Base-by-base conservation (phyloP, 345 rosid species). In the Aurinia saxatilis region DNA sequence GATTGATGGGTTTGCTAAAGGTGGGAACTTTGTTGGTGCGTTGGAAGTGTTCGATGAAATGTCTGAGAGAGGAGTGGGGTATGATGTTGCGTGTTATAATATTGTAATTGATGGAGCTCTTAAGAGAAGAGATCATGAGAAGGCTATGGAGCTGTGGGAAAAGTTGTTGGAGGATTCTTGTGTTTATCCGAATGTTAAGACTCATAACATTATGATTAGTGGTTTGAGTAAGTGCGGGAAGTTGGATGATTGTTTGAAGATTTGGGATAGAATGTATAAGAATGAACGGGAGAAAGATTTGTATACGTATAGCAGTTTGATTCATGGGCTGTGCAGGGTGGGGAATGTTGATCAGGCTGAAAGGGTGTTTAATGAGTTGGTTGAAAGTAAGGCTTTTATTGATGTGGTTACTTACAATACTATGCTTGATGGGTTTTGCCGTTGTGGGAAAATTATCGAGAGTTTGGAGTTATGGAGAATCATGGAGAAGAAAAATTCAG, bases 131-230 rank as follows among this genome's bases (percentile, higher is more conserved):
- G 88, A 93, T 58, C 75, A 71, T 62, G 34, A 0, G 15, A 75
- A 66, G 68, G 99, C 84, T 7, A 73, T 70, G 54, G 77, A 75
- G 69, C 65, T 87, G 14, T 87, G 96, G 95, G 83, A 76, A 14
- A 85, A 75, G 49, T 62, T 86, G 76, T 68, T 78, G 65, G 67
- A 58, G 71, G 81, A 65, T 17, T 42, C 84, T 7, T 65, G 65
- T 6, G 83, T 80, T 57, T 93, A 69, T 70, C 96, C 97, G 1
- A 87, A 81, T 79, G 86, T 84, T 8, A 81, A 75, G 62, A 84
- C 91, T 36, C 89, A 93, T 60, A 93, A 87, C 67, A 73, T 85
- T 35, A 87, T 92, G 97, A 87, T 90, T 49, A 81, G 65, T 72
- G 96, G 95, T 44, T 75, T 90, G 71, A 85, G 86, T 60, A 87